Conservation (phyloP, 2,329 filamentous ascomycete species). For the Neonectria ditissima region DNA sequence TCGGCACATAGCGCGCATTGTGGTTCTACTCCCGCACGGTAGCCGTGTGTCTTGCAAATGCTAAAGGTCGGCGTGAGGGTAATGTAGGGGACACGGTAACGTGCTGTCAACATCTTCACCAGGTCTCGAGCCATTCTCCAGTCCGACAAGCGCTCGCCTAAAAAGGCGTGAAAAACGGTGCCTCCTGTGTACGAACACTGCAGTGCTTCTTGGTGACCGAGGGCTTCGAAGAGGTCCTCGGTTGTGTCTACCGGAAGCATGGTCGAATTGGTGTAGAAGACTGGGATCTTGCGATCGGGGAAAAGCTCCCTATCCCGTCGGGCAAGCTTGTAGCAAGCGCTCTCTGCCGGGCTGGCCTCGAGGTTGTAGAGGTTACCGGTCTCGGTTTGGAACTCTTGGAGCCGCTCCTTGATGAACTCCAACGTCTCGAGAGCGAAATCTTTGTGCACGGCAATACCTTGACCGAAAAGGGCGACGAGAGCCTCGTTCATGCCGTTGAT, state of each 20-base stretch:
- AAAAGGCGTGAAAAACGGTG: conserved; percentile 41
- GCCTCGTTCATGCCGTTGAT: conserved; percentile 42
- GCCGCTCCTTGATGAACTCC: conserved; percentile 37
- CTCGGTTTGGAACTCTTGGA: conserved; percentile 36
- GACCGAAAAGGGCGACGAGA: conserved; percentile 14
- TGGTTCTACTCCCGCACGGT: conserved; percentile 34
- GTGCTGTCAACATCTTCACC: conserved; percentile 35
- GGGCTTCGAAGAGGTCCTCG: conserved; percentile 39
- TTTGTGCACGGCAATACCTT: conserved; percentile 14
- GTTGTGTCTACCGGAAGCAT: conserved; percentile 40
- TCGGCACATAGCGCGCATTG: conserved; percentile 27
- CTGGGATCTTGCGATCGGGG: conserved; percentile 20
- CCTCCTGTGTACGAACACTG: conserved; percentile 42
- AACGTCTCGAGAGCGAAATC: conserved; percentile 31
- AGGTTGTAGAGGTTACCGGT: conserved; percentile 39
- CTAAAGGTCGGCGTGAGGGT: conserved; percentile 42
- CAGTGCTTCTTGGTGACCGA: conserved; percentile 35
- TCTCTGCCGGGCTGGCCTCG: conserved; percentile 40
- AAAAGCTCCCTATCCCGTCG: conserved; percentile 36
- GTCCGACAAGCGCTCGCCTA: conserved; percentile 34
- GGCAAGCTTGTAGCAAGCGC: conserved; percentile 43
- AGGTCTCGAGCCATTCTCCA: conserved; percentile 38
- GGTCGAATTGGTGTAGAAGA: conserved; percentile 41
- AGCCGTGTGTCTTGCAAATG: conserved; percentile 38
- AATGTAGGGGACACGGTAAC: conserved; percentile 39